Conservation (phyloP, 768 basidiomycete genomes). For the Suillus spraguei region DNA sequence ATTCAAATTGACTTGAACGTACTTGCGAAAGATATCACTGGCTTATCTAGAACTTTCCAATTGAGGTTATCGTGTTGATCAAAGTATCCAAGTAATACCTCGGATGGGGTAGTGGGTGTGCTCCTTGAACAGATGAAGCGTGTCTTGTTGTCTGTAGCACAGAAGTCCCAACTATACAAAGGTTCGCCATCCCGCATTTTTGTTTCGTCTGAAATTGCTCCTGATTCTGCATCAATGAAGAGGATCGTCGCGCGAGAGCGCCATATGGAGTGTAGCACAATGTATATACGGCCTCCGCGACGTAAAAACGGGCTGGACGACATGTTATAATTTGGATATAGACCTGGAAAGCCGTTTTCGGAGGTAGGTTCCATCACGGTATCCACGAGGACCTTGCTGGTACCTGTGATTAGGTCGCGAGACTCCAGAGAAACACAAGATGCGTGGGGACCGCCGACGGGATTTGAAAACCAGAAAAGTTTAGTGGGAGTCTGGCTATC, state of each 20-base stretch:
- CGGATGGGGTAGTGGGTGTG: conserved; percentile 45
- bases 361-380: conserved; percentile 39
- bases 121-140: conserved; percentile 54
- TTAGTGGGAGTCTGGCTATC: conserved; percentile 20
- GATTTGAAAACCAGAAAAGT: conserved; percentile 58
- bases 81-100: conserved; percentile 51
- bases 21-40: conserved; percentile 45
- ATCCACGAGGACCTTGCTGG: conserved; percentile 39
- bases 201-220: conserved; percentile 39
- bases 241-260: conserved; percentile 55
- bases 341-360: conserved; percentile 54
- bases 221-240: conserved; percentile 43
- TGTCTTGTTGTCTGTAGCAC: conserved; percentile 46
- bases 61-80: conserved; percentile 20
- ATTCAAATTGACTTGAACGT: conserved; percentile 15
- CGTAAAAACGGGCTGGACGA: conserved; percentile 42
- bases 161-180: conserved; percentile 56
- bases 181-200: conserved; percentile 18
- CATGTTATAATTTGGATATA: conserved; percentile 57
- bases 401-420: conserved; percentile 35
- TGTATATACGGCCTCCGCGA: conserved; percentile 19
- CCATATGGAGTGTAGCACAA: conserved; percentile 56
- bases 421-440: conserved; percentile 54
- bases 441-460: conserved; percentile 60
- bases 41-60: conserved; percentile 48